Evolutionary conservation across 257 asterid genomes (phyloP), one percentile per base, ranked within the genome.

Genomic region (Nicotiana tabacum): DNA sequence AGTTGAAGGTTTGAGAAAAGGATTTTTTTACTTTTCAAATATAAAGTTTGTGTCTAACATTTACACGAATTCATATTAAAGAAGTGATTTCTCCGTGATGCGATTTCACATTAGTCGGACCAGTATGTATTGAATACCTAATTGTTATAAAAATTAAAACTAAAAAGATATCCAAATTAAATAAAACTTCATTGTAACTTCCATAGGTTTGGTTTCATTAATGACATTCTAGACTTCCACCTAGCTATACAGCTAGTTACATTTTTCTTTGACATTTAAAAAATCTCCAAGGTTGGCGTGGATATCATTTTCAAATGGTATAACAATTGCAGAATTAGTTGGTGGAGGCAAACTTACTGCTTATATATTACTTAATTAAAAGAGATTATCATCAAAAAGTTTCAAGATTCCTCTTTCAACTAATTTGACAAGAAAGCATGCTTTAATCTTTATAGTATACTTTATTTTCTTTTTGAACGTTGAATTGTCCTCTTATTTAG

Each of bases 371-470:
- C 15, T n/a, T 39, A 21, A 58, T 35, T 69, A 69, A 43, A 74
- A 74, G 79, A 46, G 24, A 74, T 74, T 48, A 74, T 74, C 15
- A 48, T 74, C 15, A 72, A 72, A 72, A 46, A 35, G 61, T 46
- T 46, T 66, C 24, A 74, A 74, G 43, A 74, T 74, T 74, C 80
- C 39, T 74, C 9, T 48, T 48, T 27, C 80, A 74, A 74, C 80
- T 48, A 27, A 43, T 48, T 74, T 24, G 62, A 74, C 80, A 13
- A 74, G 16, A 74, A 74, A 74, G 62, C 80, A 74, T 74, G 43
- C 8, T 48, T 29, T 29, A 29, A 29, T 29, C 30, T 29, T 48
- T 70, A 43, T 70, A 5, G 5, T 56, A 16, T 24, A 74, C 24
- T 74, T 74, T 74, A 48, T 46, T 46, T 74, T 13, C 9, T 46